Evolutionary conservation across 768 basidiomycete genomes (phyloP).

Genomic region (Stropharia rugosoannulata): DNA sequence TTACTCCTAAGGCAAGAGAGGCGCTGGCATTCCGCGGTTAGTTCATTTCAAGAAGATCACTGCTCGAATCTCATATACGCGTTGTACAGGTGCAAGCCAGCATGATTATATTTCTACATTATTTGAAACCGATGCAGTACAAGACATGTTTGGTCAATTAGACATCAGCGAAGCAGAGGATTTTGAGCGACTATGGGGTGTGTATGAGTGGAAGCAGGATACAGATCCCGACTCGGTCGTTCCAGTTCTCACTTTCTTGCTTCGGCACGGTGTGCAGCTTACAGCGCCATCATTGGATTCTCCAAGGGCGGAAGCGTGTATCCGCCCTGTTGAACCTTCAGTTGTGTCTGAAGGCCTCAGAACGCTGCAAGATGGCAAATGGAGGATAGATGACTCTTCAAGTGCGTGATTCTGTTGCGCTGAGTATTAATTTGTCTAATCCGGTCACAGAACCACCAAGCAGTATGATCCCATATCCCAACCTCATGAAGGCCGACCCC

Average conservation of each 20-base stretch:
- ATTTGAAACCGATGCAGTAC: conserved; percentile 7
- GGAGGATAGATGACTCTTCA: conserved; percentile 7
- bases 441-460: conserved; percentile 6
- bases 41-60: background rate
- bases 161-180: conserved; percentile 12
- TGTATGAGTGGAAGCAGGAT: conserved; percentile 18
- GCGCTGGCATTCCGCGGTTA: conserved; percentile 6
- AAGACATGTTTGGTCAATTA: conserved; percentile 5
- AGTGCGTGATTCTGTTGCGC: conserved; percentile 1
- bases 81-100: conserved; percentile 13
- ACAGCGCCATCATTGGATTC: conserved; percentile 12
- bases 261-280: conserved; percentile 18
- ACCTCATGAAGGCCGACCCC: conserved; percentile 63
- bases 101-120: conserved; percentile 18
- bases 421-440: background rate
- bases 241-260: conserved; percentile 20
- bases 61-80: background rate
- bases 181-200: conserved; percentile 21
- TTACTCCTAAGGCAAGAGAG: conserved; percentile 8
- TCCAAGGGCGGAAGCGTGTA: conserved; percentile 8
- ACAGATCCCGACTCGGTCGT: conserved; percentile 17
- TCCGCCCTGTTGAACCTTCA: conserved; percentile 9
- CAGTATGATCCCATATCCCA: conserved; percentile 35
- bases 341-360: conserved; percentile 10
- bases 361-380: conserved; percentile 1